Evolutionary conservation across 805 yeast species (phyloP), one percentile per base, ranked within the genome.

Genomic region (Yamadazyma tumulicola): DNA sequence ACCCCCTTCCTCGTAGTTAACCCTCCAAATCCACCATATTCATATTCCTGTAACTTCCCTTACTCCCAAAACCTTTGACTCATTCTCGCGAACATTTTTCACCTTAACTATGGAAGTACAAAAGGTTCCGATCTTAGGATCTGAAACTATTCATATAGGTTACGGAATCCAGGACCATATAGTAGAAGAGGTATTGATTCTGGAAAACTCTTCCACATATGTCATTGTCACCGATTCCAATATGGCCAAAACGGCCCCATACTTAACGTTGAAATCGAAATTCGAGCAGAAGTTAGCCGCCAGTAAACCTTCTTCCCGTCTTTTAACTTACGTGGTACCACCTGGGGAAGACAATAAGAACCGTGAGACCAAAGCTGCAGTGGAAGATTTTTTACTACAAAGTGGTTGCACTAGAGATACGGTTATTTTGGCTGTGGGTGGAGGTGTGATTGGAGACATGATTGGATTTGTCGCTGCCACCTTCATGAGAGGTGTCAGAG

Each of bases 361-460:
- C 38, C 75, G 98, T 48, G 77, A 77, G 32, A 88, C 96, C 21
- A 93, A 93, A 61, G 97, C 93, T 18, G 79, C 77, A 8, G 89
- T 93, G 37, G 98, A 93, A 64, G 98, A 93, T 61, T 91, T 74
- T 61, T 65, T 93, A 51, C 72, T 93, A 42, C 52, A 62, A 4
- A 64, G 86, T 52, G 95, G 95, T 17, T 93, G 98, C 60, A 93
- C 97, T 11, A 77, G 98, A 61, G 98, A 93, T 57, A 88, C 97
- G 3, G 86, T 93, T 17, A 79, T 93, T 38, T 64, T 93, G 31
- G 98, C 98, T 6, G 77, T 93, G 40, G 98, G 98, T 42, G 98
- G 98, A 47, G 98, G 98, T 49, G 94, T 93, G 34, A 91, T 93
- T 59, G 98, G 98, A 41, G 98, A 93, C 56, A 91, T 93, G 98